Evolutionary conservation across 2,329 filamentous ascomycete species (phyloP).

Genomic region (Westerdykella sp.): DNA sequence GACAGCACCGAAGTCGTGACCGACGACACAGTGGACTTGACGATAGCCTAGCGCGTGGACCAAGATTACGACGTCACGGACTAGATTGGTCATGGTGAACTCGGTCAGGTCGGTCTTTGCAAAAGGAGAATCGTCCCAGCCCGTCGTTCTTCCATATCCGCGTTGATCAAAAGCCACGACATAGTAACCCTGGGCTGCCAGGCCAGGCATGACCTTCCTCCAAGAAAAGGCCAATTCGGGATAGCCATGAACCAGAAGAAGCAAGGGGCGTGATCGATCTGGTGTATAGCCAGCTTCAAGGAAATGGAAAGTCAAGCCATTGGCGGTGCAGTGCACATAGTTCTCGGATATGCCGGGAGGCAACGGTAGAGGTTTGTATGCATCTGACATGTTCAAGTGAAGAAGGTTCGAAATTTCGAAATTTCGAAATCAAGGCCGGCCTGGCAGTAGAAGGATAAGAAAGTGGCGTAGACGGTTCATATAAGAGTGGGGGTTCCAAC

Average conservation of each 20-base stretch:
- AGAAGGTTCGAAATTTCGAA: background rate
- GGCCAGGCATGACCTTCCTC: constrained; percentile 54
- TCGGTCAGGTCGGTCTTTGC: constrained; percentile 50
- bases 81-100: constrained; percentile 53
- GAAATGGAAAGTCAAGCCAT: constrained; percentile 56
- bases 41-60: constrained; percentile 56
- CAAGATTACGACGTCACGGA: constrained; percentile 57
- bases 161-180: constrained; percentile 63
- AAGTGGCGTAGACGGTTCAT: background rate
- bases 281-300: constrained; percentile 48
- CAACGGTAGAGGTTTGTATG: constrained; percentile 44
- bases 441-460: background rate
- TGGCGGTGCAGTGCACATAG: constrained; percentile 50
- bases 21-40: constrained; percentile 54
- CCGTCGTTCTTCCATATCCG: constrained; percentile 61
- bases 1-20: constrained; percentile 63
- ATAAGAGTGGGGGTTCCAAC: constrained; percentile 4
- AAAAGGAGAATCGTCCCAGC: constrained; percentile 50
- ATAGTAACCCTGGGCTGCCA: constrained; percentile 57
- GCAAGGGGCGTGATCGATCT: constrained; percentile 44
- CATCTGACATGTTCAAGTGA: background rate
- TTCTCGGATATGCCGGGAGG: constrained; percentile 51
- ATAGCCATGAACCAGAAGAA: constrained; percentile 60
- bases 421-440: constrained; percentile 2
- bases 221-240: constrained; percentile 66